These are phyloP conservation scores for Colletotrichum orchidophilum DNA, from an alignment of 2,329 filamentous ascomycete genomes.

Conservation along the genomic window DNA sequence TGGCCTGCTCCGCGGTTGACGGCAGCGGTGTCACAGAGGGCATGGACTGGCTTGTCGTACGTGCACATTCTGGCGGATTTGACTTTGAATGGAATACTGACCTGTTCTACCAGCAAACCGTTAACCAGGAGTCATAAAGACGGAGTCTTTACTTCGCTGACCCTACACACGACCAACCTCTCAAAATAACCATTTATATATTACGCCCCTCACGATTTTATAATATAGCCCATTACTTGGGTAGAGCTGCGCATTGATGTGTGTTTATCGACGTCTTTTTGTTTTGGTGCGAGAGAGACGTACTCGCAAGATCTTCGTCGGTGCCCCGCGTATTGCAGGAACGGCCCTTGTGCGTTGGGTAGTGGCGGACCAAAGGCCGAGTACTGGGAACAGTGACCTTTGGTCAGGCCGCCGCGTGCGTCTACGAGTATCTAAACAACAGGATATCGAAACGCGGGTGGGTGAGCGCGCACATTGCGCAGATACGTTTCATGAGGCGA, in stretches of 20 bases:
- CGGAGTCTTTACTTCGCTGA: not conserved
- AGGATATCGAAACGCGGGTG: not conserved
- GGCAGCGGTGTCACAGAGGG: slow-evolving; percentile 94
- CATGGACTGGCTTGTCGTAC: slow-evolving; percentile 98
- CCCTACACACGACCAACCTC: slow-evolving; percentile 13
- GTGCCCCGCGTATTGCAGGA: not conserved
- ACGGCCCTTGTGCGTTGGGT: slow-evolving; percentile 11
- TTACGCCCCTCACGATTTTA: slow-evolving; percentile 30
- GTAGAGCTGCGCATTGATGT: slow-evolving; percentile 30
- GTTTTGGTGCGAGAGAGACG: slow-evolving; percentile 5
- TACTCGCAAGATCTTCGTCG: not conserved
- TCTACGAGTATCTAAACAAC: not conserved
- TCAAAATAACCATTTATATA: slow-evolving; percentile 10
- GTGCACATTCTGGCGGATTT: slow-evolving; percentile 39
- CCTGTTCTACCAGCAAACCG: slow-evolving; percentile 36
- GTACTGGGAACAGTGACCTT: not conserved
- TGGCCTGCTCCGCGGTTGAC: slow-evolving; percentile 96
- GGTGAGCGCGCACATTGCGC: not conserved
- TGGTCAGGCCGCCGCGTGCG: not conserved
- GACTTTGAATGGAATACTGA: not conserved
- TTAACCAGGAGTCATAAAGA: slow-evolving; percentile 37
- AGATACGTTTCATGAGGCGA: slow-evolving; percentile 15
- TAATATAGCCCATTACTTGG: slow-evolving; percentile 23
- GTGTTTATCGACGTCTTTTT: slow-evolving; percentile 19
- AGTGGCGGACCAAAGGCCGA: not conserved